Evolutionary conservation across 2,329 filamentous ascomycete species (phyloP), one percentile per base, ranked within the genome.

Genomic region (Dactylonectria macrodidyma): DNA sequence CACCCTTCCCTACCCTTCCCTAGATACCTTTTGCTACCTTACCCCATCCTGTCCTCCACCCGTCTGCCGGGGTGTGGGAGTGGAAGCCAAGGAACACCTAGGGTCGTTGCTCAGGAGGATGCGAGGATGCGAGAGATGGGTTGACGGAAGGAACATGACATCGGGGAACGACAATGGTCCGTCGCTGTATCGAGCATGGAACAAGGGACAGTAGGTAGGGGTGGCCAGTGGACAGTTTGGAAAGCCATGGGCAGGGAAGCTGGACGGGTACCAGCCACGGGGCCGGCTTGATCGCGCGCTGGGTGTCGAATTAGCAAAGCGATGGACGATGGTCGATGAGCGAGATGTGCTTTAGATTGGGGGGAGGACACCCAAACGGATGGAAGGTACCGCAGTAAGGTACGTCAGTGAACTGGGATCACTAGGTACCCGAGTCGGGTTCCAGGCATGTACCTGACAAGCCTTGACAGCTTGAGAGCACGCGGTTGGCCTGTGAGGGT

Each of bases 391-490:
- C 68, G 64, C 72, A 71, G 73, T 70, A 70, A 73, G 67, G 66
- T 75, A 75, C 73, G 73, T 75, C 73, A 75, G 72, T 66, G 65
- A 47, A 59, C 66, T 67, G 64, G 73, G 71, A 72, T 63, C 63
- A 72, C 59, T 57, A 19, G 19, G 19, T 19, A 55, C 58, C 47
- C 62, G 24, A 57, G 51, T 46, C 24, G 52, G 59, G 68, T 67
- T 60, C 50, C 58, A 58, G 58, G 57, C 63, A 59, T 59, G 68
- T 66, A 63, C 56, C 46, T 30, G 26, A 30, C 26, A 30, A 7
- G 26, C 26, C 26, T 7, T 30, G 26, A 30, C 26, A 5, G 26
- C 26, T 30, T 57, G 50, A 62, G 30, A 61, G 36, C 52, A 48
- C 57, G 41, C 48, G 62, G 59, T 62, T 46, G 54, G 52, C 48